Conservation (phyloP, 768 basidiomycete genomes). For the Mycena capillaripes region DNA sequence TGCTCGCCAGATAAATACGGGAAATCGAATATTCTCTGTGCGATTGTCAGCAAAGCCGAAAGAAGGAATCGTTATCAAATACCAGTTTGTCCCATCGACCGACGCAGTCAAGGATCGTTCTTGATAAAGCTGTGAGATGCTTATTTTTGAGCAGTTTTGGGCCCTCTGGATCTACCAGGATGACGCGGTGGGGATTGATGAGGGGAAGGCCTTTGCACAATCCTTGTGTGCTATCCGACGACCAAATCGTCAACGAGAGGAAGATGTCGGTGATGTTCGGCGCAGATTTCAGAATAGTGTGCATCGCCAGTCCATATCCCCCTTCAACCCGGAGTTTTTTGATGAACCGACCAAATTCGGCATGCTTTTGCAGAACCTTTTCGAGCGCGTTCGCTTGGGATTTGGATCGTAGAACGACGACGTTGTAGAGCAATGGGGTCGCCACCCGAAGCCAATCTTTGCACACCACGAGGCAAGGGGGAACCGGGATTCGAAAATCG, state of each 20-base stretch:
- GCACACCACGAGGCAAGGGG: conserved; percentile 36
- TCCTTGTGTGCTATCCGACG: neutral
- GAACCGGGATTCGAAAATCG: too few relatives aligned
- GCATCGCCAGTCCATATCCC: conserved; percentile 32
- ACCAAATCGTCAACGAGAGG: neutral
- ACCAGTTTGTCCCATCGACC: neutral
- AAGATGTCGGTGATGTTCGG: neutral
- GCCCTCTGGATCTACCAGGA: neutral
- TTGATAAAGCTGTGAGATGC: neutral
- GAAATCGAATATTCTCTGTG: conserved; percentile 2
- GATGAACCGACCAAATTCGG: conserved; percentile 25
- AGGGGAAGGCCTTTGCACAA: neutral
- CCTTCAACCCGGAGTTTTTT: conserved; percentile 36
- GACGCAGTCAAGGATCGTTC: neutral
- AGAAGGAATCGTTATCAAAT: neutral
- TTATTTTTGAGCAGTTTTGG: neutral
- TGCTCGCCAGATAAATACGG: neutral
- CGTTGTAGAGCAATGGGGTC: conserved; percentile 39
- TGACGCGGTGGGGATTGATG: conserved; percentile 1
- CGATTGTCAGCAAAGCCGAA: neutral
- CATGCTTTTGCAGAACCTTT: neutral
- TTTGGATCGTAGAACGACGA: neutral
- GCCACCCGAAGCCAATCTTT: conserved; percentile 41
- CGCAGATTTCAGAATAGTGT: neutral
- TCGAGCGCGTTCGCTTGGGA: neutral